Base-by-base conservation (phyloP, 108 stramenopile genomes). In the Skeletonema tropicum region DNA sequence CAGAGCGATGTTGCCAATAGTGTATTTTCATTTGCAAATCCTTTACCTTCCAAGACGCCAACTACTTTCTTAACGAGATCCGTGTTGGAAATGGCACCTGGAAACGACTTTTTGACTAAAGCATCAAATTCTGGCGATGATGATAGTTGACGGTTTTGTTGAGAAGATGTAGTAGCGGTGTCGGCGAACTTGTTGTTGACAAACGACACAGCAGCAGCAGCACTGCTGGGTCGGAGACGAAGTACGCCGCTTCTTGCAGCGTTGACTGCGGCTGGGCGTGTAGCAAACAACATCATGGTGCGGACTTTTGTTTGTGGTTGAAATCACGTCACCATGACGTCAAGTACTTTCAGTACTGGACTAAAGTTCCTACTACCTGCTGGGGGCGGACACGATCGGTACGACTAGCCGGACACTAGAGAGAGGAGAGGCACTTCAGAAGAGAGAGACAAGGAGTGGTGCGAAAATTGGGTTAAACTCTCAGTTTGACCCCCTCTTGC, bases 1-100 rank as follows among this genome's bases (percentile, higher is more conserved):
- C 87, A 87, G 13, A 90, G 39, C 6, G 85, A 81, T 49, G 85
- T 85, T 19, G 79, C 83, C 29, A 83, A 74, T 11, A 89, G 68
- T 0, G 88, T 89, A 6, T 80, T 82, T 33, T 61, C 57, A n/a
- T 35, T 29, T 25, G 48, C 29, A 61, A 83, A 82, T 31, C 88
- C 88, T 14, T 79, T 57, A 1, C 48, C 55, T 6, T 57, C 31
- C 19, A 89, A 42, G 8, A 57, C 45, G 8, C 31, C 59, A 15
- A 60, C 58, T 3, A 85, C 75, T 25, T 52, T 74, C 0, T 35
- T 52, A 0, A 71, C 85, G 21, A 89, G 67, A 19, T 68, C 86
- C 15, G 61, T 58, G 42, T 85, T 86, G 30, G 79, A 52, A 23
- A 87, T 14, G 23, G 88, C 84, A 10, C 73, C 73, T 6, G 86